phyloP scores from a whole-genome alignment of 768 basidiomycete species.

The Gymnopilus dilepis region DNA sequence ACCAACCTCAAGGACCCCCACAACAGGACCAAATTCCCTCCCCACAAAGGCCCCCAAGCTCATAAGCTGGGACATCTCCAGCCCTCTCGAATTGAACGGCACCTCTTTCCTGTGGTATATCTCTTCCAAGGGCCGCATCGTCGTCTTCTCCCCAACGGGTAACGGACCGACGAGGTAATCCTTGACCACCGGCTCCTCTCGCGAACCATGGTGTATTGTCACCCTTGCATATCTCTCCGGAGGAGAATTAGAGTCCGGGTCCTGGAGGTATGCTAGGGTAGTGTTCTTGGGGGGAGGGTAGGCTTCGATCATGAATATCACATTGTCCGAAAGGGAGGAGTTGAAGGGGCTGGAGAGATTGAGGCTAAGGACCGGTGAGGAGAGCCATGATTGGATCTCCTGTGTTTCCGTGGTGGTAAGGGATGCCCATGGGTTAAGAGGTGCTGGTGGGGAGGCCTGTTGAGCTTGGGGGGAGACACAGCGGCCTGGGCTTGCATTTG shows the following conservation, averaged over 20 bases:
- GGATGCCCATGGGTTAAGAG: slow-evolving; percentile 57
- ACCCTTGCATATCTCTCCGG: slow-evolving; percentile 52
- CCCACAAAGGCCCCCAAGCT: slow-evolving; percentile 39
- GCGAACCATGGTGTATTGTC: slow-evolving; percentile 55
- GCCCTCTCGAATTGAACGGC: slow-evolving; percentile 58
- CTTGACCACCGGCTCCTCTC: slow-evolving; percentile 44
- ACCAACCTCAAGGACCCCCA: slow-evolving; percentile 46
- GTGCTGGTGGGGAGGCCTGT: slow-evolving; percentile 45
- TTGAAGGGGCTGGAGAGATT: slow-evolving; percentile 49
- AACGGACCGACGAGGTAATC: slow-evolving; percentile 67
- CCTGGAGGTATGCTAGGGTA: slow-evolving; percentile 51
- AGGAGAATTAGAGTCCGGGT: slow-evolving; percentile 27
- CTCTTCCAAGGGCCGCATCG: slow-evolving; percentile 47
- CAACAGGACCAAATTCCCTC: slow-evolving; percentile 40
- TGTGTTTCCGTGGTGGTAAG: slow-evolving; percentile 50
- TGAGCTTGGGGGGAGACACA: slow-evolving; percentile 37
- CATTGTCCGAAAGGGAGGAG: slow-evolving; percentile 47
- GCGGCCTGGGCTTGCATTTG: no score
- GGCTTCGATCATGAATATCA: slow-evolving; percentile 54
- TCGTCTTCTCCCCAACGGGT: slow-evolving; percentile 46
- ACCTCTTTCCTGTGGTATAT: slow-evolving; percentile 59
- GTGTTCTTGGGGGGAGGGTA: slow-evolving; percentile 53
- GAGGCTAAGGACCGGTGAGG: slow-evolving; percentile 42
- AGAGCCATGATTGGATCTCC: slow-evolving; percentile 52
- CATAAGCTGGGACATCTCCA: slow-evolving; percentile 27